Evolutionary conservation across 305 asterid species (phyloP).

Genomic region (Plantago coronopus): DNA sequence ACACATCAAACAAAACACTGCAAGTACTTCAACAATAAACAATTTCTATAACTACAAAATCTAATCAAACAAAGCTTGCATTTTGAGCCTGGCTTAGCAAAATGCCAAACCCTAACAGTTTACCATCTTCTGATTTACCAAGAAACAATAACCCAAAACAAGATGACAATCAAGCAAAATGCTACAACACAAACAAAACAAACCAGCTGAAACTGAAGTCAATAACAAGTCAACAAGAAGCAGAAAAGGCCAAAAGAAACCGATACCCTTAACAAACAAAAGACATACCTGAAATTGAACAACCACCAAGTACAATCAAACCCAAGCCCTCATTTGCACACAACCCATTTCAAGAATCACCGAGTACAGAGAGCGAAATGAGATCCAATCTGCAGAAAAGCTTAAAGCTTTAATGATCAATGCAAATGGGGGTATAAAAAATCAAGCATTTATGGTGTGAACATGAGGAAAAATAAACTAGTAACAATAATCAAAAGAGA

Average conservation of each 20-base stretch:
- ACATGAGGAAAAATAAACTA: constrained; percentile 2
- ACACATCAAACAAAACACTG: not conserved
- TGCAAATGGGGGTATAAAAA: constrained; percentile 19
- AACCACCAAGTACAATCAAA: not conserved
- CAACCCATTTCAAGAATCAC: constrained; percentile 31
- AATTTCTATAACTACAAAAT: not conserved
- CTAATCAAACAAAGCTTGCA: not conserved
- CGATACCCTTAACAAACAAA: not conserved
- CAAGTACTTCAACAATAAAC: not conserved
- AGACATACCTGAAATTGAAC: constrained; percentile 19
- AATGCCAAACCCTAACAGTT: not conserved
- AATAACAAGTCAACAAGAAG: constrained; percentile 10
- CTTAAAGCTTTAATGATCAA: constrained; percentile 25
- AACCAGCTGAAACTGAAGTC: constrained; percentile 1
- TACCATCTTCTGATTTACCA: constrained; percentile 1
- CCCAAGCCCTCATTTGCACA: not conserved
- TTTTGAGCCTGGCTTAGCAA: not conserved
- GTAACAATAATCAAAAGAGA: constrained; percentile 4
- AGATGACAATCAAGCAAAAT: not conserved
- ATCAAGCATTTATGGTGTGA: constrained; percentile 28
- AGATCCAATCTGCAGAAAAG: constrained; percentile 42
- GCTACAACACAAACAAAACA: not conserved
- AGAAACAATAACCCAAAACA: not conserved
- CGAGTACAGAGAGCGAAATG: constrained; percentile 3
- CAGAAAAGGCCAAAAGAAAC: not conserved